Evolutionary conservation across 352 stramenopile species (phyloP).

Genomic region (Phytopythium mirpurense): DNA sequence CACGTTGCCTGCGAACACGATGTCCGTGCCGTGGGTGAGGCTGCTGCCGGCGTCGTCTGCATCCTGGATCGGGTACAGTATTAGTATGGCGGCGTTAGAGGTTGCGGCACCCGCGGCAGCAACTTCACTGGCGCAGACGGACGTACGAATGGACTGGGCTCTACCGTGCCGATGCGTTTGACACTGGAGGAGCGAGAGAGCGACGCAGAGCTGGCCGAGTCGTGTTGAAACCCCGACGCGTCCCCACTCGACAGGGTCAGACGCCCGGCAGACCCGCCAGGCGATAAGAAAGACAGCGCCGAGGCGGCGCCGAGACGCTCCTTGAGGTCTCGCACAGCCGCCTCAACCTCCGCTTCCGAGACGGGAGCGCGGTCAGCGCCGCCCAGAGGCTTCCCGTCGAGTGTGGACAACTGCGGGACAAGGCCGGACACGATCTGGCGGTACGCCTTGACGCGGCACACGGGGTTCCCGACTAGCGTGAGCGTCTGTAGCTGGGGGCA

Average conservation of each 20-base stretch:
- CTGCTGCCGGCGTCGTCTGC: conserved; percentile 61
- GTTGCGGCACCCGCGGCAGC: neutral
- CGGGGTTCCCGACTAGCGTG: conserved; percentile 57
- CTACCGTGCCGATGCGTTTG: conserved; percentile 9
- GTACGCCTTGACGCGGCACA: conserved; percentile 55
- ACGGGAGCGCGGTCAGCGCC: conserved; percentile 34
- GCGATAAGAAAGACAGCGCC: neutral
- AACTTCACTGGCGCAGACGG: neutral
- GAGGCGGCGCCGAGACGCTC: too few relatives aligned
- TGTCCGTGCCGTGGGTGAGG: conserved; percentile 84
- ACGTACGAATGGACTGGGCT: conserved; percentile 12
- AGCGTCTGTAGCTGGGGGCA: conserved; percentile 61
- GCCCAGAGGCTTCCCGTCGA: conserved; percentile 46
- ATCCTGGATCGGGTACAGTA: neutral
- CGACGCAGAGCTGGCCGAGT: conserved; percentile 5
- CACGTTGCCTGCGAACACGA: conserved; percentile 88
- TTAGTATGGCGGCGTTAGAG: neutral
- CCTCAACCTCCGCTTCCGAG: conserved; percentile 44
- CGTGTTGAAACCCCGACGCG: neutral
- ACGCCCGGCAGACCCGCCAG: neutral
- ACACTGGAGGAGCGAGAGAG: conserved; percentile 27
- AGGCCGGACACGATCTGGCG: conserved; percentile 63
- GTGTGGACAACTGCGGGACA: conserved; percentile 55
- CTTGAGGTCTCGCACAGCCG: conserved; percentile 24
- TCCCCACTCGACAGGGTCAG: neutral